Percentiles rank a stretch among this genome's conserved stretches.
Evolutionary conservation across 2,329 filamentous ascomycete genomes (phyloP).

Genomic region (Fonsecaea monophora): DNA sequence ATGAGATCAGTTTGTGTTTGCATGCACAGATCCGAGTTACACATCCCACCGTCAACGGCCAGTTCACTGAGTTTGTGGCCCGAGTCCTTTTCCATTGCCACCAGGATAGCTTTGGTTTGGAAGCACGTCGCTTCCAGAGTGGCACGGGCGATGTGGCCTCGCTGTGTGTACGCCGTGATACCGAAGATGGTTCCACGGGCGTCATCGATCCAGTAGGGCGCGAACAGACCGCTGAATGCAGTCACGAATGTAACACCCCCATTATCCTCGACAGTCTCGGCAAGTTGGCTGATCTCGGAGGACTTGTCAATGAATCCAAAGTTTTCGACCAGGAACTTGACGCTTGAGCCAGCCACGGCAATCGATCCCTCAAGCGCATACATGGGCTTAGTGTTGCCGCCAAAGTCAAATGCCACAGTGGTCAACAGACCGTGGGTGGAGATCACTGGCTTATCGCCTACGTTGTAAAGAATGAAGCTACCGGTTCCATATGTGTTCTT

Average conservation of each 20-base stretch:
- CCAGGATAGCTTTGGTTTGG: slow-evolving; percentile 88
- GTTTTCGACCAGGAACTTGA: slow-evolving; percentile 76
- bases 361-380: slow-evolving; percentile 87
- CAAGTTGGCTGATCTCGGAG: slow-evolving; percentile 69
- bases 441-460: slow-evolving; percentile 82
- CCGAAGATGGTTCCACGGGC: slow-evolving; percentile 88
- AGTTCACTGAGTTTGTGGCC: slow-evolving; percentile 75
- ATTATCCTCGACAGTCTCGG: slow-evolving; percentile 72
- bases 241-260: slow-evolving; percentile 88
- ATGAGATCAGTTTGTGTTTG: slow-evolving; percentile 83
- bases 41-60: slow-evolving; percentile 88
- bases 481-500: slow-evolving; percentile 94
- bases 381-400: slow-evolving; percentile 69
- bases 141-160: slow-evolving; percentile 84
- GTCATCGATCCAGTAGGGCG: slow-evolving; percentile 94
- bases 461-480: slow-evolving; percentile 88
- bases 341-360: slow-evolving; percentile 79
- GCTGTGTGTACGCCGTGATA: slow-evolving; percentile 82
- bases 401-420: slow-evolving; percentile 87
- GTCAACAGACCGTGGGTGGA: slow-evolving; percentile 81
- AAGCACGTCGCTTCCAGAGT: slow-evolving; percentile 91
- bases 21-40: slow-evolving; percentile 88
- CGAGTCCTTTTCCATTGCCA: slow-evolving; percentile 88
- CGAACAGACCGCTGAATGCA: slow-evolving; percentile 88
- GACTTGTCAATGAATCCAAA: slow-evolving; percentile 67